These are phyloP conservation scores for Erythrophleum ivorense DNA, from an alignment of 331 rosid species.

Conservation along the genomic window DNA sequence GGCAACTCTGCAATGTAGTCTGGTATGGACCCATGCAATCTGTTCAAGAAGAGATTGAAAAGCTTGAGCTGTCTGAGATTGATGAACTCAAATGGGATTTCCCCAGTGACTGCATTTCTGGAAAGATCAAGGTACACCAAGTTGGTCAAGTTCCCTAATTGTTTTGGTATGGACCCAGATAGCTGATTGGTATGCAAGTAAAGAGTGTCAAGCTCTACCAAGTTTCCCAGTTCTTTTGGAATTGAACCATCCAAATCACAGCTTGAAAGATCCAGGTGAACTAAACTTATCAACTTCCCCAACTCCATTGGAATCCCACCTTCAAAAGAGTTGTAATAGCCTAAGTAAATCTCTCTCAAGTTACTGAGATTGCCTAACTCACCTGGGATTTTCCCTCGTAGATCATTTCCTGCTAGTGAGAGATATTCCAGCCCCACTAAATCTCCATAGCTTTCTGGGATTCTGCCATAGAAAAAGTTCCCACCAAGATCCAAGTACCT, in stretches of 20 bases:
- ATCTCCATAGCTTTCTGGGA: conserved; percentile 66
- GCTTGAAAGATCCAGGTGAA: conserved; percentile 76
- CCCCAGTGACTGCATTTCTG: conserved; percentile 74
- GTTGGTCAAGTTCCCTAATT: conserved; percentile 66
- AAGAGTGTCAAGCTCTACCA: conserved; percentile 68
- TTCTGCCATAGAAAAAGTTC: conserved; percentile 66
- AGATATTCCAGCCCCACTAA: conserved; percentile 63
- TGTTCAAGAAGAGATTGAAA: conserved; percentile 79
- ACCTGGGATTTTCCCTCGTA: conserved; percentile 67
- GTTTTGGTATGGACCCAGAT: conserved; percentile 74
- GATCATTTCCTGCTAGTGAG: conserved; percentile 77
- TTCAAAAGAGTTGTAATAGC: conserved; percentile 71
- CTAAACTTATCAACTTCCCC: conserved; percentile 64
- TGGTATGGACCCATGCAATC: conserved; percentile 82
- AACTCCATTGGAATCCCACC: conserved; percentile 83
- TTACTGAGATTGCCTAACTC: conserved; percentile 75
- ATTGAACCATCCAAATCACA: conserved; percentile 76
- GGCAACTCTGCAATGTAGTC: conserved; percentile 68
- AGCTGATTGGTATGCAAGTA: conserved; percentile 76
- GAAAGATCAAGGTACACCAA: conserved; percentile 73
- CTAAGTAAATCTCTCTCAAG: conserved; percentile 68
- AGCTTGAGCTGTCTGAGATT: conserved; percentile 68
- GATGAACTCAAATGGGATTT: conserved; percentile 74
- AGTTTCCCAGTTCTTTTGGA: conserved; percentile 70
- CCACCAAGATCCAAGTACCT: conserved; percentile 77